Base-by-base conservation (phyloP, 352 stramenopile species). In the Pythium plurisporium region DNA sequence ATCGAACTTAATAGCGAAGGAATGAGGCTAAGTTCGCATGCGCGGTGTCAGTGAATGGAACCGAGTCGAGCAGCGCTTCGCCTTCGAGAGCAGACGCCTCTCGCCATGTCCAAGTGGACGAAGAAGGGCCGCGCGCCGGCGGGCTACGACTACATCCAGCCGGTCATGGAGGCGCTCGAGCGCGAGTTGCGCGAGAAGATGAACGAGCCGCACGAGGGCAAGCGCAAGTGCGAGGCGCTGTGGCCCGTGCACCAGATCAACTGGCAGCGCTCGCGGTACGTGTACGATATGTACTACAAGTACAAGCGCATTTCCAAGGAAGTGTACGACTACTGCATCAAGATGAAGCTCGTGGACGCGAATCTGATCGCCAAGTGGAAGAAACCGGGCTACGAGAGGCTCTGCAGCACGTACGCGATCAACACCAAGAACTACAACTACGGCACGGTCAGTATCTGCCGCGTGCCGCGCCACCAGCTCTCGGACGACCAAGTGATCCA, bases 201-300 rank as follows among this genome's bases (percentile, higher is more conserved):
- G 67, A 98, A 98, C 73, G 95, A 99, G 70, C 91, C 91, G 38
- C 97, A 99, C 67, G 94, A 97, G 62, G 92, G 95, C 23, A 97
- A 98, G 70, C 92, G 96, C 40, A 98, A 99, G 71, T 98, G 90
- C 51, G 97, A 99, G 86, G 81, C 83, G 55, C 84, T 99, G 69
- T 99, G 97, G 97, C 96, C 97, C 11, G 94, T 99, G 59, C 96
- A 99, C 72, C 97, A 99, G 82, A 99, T 99, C 72, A 99, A 98
- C 69, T 99, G 96, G 94, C 97, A 99, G 76, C 87, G 94, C 60
- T 98, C 86, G 27, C 87, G 97, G 20, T 99, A 99, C 81, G 85
- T 99, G 29, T 99, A 99, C 75, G 96, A 99, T 70, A 96, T 99
- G 92, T 99, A 95, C 72, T 98, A 99, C 88, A 98, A 95, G 51